A percentile compares a stretch with the other conserved stretches of the same genome.
phyloP scores from a whole-genome alignment of 2,329 filamentous ascomycete genomes.

The Anthostomella pinea region DNA sequence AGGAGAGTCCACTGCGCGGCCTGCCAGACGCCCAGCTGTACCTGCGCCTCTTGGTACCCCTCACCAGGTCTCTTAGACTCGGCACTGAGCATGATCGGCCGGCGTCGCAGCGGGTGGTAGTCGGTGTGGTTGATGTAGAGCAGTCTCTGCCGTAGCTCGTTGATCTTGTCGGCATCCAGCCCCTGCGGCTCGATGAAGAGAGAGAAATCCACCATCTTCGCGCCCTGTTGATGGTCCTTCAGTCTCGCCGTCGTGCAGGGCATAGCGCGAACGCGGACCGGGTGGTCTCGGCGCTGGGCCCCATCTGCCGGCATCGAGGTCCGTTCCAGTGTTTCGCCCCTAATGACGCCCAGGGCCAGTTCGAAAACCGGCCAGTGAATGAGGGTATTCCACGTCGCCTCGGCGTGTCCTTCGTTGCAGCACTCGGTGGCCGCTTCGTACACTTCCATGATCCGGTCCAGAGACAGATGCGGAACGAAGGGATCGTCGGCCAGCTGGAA shows the following conservation, averaged over 20 bases:
- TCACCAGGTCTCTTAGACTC: slow-evolving; percentile 20
- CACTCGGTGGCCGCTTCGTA: slow-evolving; percentile 7
- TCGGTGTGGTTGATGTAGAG: slow-evolving; percentile 18
- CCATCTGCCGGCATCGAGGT: neutral
- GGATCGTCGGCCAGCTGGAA: too few species aligned
- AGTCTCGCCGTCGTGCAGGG: slow-evolving; percentile 10
- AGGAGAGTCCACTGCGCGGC: slow-evolving; percentile 17
- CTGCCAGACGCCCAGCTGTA: slow-evolving; percentile 21
- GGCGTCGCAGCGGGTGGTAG: slow-evolving; percentile 10
- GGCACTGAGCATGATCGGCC: slow-evolving; percentile 17
- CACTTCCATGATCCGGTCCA: slow-evolving; percentile 3
- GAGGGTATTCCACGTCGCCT: slow-evolving; percentile 11
- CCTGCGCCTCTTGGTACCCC: slow-evolving; percentile 9
- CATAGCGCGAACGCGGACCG: slow-evolving; percentile 5
- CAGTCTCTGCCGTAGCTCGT: slow-evolving; percentile 1
- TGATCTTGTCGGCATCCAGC: slow-evolving; percentile 2
- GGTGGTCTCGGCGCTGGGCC: slow-evolving; percentile 2
- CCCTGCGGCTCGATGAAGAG: slow-evolving; percentile 9
- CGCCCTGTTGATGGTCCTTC: slow-evolving; percentile 2
- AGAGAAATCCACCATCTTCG: slow-evolving; percentile 13
- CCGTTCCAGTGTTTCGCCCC: neutral
- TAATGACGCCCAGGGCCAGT: slow-evolving; percentile 7
- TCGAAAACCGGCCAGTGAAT: slow-evolving; percentile 10
- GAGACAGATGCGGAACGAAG: slow-evolving; percentile 1
- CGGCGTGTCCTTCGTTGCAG: slow-evolving; percentile 6